Conservation (phyloP, 176 grass and related monocot species). For the Musa schizocarpa region DNA sequence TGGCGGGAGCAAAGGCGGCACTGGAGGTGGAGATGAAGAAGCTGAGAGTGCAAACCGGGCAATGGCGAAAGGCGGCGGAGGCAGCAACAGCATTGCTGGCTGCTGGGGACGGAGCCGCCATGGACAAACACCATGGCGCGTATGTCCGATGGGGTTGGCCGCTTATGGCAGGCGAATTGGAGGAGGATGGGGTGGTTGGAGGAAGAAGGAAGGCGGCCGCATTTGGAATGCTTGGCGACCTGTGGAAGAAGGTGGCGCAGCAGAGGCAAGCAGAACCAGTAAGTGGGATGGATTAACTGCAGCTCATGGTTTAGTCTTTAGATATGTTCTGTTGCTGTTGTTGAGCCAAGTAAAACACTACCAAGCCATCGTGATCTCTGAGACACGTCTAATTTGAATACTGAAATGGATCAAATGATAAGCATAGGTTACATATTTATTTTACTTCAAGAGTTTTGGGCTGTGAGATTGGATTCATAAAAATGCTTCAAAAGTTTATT, state of each 20-base stretch:
- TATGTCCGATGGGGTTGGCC: constrained; percentile 36
- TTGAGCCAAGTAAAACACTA: too few relatives aligned
- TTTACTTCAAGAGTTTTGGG: too few relatives aligned
- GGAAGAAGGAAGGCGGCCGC: constrained; percentile 51
- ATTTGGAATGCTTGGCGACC: constrained; percentile 80
- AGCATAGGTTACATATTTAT: too few relatives aligned
- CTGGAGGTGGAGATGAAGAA: constrained; percentile 64
- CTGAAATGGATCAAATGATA: too few relatives aligned
- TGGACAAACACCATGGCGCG: constrained; percentile 31
- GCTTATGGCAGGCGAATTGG: constrained; percentile 26
- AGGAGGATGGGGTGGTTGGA: constrained; percentile 26
- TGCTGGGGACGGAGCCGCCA: constrained; percentile 33
- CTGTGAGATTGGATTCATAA: too few relatives aligned
- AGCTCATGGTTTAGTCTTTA: not conserved
- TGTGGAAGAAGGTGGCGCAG: constrained; percentile 86
- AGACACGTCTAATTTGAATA: too few relatives aligned
- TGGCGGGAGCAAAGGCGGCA: constrained; percentile 34
- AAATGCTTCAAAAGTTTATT: too few relatives aligned
- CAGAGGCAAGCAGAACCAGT: constrained; percentile 14
- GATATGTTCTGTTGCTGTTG: too few relatives aligned
- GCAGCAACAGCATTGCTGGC: constrained; percentile 63
- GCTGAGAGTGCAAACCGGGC: constrained; percentile 80
- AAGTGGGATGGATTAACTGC: not conserved
- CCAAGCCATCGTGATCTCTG: too few relatives aligned
- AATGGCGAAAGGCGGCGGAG: constrained; percentile 91